Evolutionary conservation across 768 basidiomycete genomes (phyloP).

Genomic region (Calocybe indica): DNA sequence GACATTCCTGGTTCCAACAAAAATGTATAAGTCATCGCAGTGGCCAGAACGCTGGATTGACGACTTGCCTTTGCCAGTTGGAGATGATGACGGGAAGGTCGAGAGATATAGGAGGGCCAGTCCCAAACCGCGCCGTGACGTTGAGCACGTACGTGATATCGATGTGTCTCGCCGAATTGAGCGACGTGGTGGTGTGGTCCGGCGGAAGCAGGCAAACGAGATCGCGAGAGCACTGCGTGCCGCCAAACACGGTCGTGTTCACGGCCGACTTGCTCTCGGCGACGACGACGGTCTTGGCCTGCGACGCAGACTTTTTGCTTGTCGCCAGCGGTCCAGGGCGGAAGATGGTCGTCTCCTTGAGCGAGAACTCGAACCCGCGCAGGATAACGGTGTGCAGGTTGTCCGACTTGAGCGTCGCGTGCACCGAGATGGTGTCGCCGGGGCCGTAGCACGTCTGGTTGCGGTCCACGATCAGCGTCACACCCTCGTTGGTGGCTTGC

Average conservation of each 20-base stretch:
- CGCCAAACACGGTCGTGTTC: constrained; percentile 70
- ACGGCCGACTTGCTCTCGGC: constrained; percentile 69
- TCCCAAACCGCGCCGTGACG: constrained; percentile 74
- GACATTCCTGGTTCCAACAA: constrained; percentile 42
- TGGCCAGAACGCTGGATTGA: neutral
- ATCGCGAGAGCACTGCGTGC: constrained; percentile 66
- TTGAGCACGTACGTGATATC: constrained; percentile 78
- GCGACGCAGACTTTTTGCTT: constrained; percentile 53
- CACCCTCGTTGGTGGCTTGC: constrained; percentile 56
- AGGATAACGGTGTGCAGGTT: constrained; percentile 62
- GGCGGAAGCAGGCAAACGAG: constrained; percentile 63
- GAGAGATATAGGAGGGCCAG: constrained; percentile 56
- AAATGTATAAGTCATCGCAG: constrained; percentile 1
- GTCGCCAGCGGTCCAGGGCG: constrained; percentile 51
- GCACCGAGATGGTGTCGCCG: constrained; percentile 71
- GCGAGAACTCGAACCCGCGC: constrained; percentile 76
- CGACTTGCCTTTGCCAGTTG: constrained; percentile 75
- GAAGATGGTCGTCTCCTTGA: constrained; percentile 75
- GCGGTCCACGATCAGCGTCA: constrained; percentile 73
- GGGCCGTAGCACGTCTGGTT: constrained; percentile 79
- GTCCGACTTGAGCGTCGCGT: constrained; percentile 70
- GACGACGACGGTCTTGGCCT: constrained; percentile 43
- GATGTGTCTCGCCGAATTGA: constrained; percentile 78
- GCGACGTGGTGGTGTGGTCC: constrained; percentile 73
- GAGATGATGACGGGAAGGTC: constrained; percentile 78